Percentiles rank a stretch among this genome's conserved stretches.
Conservation (phyloP, 768 basidiomycete species). For the Chalciporus chontae region DNA sequence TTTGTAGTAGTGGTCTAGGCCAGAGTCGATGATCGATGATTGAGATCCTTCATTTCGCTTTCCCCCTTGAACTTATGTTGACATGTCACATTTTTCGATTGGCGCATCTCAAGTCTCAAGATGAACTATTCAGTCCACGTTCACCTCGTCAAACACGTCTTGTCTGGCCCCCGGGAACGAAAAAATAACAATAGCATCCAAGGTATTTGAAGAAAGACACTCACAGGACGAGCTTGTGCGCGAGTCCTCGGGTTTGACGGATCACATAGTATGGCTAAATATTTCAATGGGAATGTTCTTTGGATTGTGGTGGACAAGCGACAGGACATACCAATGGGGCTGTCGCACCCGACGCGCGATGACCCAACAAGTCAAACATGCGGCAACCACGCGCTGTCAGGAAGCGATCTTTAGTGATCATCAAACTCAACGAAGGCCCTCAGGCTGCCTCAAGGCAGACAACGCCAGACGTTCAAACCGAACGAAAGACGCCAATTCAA, state of each 20-base stretch:
- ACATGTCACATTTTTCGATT: neutral
- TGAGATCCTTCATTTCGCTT: constrained; percentile 17
- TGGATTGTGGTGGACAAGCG: constrained; percentile 12
- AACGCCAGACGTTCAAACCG: constrained; percentile 25
- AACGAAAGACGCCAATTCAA: constrained; percentile 25
- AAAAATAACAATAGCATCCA: too few species aligned
- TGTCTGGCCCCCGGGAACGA: too few species aligned
- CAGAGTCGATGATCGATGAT: constrained; percentile 4
- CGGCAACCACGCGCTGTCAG: constrained; percentile 31
- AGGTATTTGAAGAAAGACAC: too few species aligned
- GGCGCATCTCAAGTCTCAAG: neutral
- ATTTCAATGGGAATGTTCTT: constrained; percentile 1
- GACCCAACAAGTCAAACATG: constrained; percentile 34
- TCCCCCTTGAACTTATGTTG: neutral
- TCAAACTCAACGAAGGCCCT: constrained; percentile 26
- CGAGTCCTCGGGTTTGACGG: neutral
- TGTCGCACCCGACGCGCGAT: constrained; percentile 18
- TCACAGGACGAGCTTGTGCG: too few species aligned
- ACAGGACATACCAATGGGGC: constrained; percentile 10
- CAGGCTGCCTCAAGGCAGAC: constrained; percentile 34
- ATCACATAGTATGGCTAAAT: constrained; percentile 7
- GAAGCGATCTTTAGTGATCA: constrained; percentile 24
- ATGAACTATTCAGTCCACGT: neutral
- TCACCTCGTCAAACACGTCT: neutral
- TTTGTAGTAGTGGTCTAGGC: constrained; percentile 12